phyloP scores from a whole-genome alignment of 2,329 filamentous ascomycete genomes.

The Arthrinium puccinioides region DNA sequence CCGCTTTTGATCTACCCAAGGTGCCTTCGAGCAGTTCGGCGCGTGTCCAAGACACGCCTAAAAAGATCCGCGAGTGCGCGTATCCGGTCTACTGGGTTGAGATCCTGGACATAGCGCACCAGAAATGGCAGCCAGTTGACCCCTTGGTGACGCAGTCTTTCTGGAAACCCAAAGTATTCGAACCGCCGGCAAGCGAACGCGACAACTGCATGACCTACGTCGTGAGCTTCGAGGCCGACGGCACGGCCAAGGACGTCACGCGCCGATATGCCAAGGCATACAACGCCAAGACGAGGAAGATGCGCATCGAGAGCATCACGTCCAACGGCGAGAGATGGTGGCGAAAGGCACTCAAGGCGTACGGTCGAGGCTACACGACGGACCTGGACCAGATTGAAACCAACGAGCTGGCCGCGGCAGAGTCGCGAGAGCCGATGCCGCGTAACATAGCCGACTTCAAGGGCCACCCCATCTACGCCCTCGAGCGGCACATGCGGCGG shows the following conservation, averaged over 20 bases:
- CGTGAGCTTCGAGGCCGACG: constrained; percentile 76
- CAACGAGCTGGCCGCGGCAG: constrained; percentile 62
- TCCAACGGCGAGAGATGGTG: constrained; percentile 46
- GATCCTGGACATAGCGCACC: constrained; percentile 73
- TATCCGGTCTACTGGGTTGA: constrained; percentile 94
- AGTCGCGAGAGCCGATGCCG: constrained; percentile 76
- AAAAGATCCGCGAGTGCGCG: constrained; percentile 57
- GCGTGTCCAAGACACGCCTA: constrained; percentile 26
- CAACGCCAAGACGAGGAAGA: constrained; percentile 79
- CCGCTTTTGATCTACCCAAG: constrained; percentile 42
- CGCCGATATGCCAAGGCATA: constrained; percentile 80
- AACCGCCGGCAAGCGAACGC: constrained; percentile 72
- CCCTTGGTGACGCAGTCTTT: constrained; percentile 72
- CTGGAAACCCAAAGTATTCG: constrained; percentile 67
- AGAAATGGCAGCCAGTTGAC: constrained; percentile 90
- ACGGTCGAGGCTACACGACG: constrained; percentile 30
- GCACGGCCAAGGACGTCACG: constrained; percentile 76
- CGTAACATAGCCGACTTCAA: constrained; percentile 83
- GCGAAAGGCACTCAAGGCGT: constrained; percentile 42
- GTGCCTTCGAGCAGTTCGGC: constrained; percentile 27
- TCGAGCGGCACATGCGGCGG: constrained; percentile 76
- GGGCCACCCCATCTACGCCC: constrained; percentile 72
- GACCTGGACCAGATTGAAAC: constrained; percentile 82
- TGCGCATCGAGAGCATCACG: constrained; percentile 62
- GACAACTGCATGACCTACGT: constrained; percentile 78